Evolutionary conservation across 2,329 filamentous ascomycete genomes (phyloP).

Genomic region (Ophiostoma piceae): DNA sequence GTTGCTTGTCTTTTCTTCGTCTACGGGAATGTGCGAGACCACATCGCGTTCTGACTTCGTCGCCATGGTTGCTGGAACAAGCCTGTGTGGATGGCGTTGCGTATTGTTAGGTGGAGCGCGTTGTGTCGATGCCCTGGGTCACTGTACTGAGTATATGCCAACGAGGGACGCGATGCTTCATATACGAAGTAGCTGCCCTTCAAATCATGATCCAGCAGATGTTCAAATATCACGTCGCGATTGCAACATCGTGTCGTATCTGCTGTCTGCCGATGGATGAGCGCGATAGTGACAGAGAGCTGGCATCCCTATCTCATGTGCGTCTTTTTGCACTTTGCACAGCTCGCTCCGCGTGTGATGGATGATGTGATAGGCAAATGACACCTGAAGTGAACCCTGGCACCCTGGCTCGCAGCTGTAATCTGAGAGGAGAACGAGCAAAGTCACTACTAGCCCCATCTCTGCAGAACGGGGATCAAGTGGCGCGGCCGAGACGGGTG

Average conservation of each 20-base stretch:
- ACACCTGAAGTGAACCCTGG: neutral
- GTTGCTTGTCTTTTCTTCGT: conserved; percentile 1
- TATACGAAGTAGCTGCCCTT: neutral
- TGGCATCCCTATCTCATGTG: neutral
- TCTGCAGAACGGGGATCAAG: neutral
- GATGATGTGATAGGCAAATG: neutral
- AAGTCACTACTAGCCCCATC: neutral
- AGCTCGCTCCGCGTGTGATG: neutral
- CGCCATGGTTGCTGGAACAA: neutral
- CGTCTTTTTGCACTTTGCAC: neutral
- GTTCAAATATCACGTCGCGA: neutral
- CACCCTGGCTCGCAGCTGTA: neutral
- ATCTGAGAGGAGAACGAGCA: neutral
- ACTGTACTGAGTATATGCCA: neutral
- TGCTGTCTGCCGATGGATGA: neutral
- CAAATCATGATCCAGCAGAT: neutral
- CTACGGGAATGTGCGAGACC: neutral
- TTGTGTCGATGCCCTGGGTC: neutral
- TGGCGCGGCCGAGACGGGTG: conserved; percentile 8
- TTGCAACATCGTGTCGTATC: neutral
- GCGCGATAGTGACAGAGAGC: neutral
- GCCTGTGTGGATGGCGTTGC: neutral
- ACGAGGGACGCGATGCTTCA: neutral
- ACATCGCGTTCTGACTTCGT: neutral
- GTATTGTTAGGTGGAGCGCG: neutral